Percentiles rank a stretch among this genome's conserved stretches.
These are phyloP conservation scores for Tylopilus intermedius DNA, from an alignment of 768 basidiomycete genomes.

Conservation along the genomic window DNA sequence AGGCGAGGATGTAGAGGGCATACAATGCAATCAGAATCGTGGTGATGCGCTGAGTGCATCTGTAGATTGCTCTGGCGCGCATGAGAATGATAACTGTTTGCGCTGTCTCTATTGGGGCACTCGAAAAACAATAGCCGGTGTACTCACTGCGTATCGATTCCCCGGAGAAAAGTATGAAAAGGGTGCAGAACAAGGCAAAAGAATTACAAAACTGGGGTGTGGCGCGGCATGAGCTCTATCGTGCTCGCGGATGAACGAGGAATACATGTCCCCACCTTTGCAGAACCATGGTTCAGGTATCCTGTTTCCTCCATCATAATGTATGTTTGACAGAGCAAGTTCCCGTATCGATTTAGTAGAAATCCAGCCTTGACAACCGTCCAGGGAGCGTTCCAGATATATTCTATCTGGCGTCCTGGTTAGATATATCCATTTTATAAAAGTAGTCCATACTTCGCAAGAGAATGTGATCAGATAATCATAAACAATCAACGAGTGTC, in stretches of 20 bases:
- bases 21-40: slow-evolving; percentile 2
- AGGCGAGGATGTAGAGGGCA: not conserved
- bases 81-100: slow-evolving; percentile 21
- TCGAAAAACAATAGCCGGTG: too few species aligned
- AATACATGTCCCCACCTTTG: not conserved
- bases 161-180: slow-evolving; percentile 6
- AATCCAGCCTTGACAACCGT: not conserved
- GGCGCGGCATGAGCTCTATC: not conserved
- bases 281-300: not conserved
- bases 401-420: not conserved
- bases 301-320: not conserved
- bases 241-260: not conserved
- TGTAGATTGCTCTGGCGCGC: slow-evolving; percentile 23
- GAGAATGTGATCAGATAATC: not conserved
- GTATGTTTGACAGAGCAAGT: not conserved
- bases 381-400: not conserved
- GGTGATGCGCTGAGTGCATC: slow-evolving; percentile 4
- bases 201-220: not conserved
- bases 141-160: slow-evolving; percentile 24
- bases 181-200: not conserved
- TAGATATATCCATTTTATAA: not conserved
- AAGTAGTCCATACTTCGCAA: not conserved
- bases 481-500: not conserved
- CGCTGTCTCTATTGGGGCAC: not conserved
- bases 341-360: not conserved